phyloP scores from a whole-genome alignment of 306 rosid genomes.

The Sicyos edulis region DNA sequence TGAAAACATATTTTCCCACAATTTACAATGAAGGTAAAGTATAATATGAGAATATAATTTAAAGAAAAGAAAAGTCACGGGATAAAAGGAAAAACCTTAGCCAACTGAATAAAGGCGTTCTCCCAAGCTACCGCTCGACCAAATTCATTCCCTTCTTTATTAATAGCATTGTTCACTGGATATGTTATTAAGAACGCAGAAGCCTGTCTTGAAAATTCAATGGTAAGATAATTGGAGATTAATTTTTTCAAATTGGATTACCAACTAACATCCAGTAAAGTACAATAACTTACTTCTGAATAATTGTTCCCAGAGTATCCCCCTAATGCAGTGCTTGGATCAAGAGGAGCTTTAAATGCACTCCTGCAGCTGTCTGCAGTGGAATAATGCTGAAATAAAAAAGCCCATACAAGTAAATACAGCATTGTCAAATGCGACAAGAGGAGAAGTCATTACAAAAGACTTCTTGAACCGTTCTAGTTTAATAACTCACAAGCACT shows the following conservation, averaged over 20 bases:
- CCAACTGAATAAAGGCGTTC: constrained; percentile 79
- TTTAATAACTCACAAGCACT: background rate
- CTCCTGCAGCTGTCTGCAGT: constrained; percentile 88
- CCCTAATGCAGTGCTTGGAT: constrained; percentile 97
- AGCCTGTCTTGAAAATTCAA: constrained; percentile 57
- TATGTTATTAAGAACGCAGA: constrained; percentile 79
- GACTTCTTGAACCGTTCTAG: background rate
- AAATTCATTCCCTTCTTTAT: constrained; percentile 57
- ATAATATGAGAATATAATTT: constrained; percentile 3
- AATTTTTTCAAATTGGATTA: constrained; percentile 5
- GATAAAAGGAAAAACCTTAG: constrained; percentile 53
- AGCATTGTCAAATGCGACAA: constrained; percentile 20
- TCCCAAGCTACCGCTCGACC: constrained; percentile 89
- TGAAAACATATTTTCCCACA: background rate
- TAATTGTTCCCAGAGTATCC: constrained; percentile 74
- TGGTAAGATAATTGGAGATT: constrained; percentile 27
- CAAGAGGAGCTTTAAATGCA: constrained; percentile 92
- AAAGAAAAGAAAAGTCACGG: background rate
- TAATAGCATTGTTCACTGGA: constrained; percentile 80
- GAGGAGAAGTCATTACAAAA: constrained; percentile 6
- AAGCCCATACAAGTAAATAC: background rate
- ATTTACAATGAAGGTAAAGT: background rate
- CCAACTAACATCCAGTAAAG: background rate
- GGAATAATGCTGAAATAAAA: constrained; percentile 69
- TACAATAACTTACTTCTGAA: constrained; percentile 58